These are phyloP conservation scores for Lagerstroemia speciosa DNA, from an alignment of 345 rosid species.

Conservation along the genomic window DNA sequence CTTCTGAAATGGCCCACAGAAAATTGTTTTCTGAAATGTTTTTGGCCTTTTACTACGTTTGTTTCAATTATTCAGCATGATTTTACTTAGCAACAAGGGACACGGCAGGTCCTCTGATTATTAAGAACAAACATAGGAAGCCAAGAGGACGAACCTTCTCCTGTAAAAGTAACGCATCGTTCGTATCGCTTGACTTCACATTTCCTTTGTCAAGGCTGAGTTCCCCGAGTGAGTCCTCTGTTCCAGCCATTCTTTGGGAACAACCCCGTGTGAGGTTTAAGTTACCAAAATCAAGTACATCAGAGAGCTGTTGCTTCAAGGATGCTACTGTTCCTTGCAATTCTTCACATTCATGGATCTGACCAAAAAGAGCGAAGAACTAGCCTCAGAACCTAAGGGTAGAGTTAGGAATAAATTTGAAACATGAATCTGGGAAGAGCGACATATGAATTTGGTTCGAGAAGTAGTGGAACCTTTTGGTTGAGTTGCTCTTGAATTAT, in stretches of 20 bases:
- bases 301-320: conserved; percentile 64
- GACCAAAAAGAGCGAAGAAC: conserved; percentile 4
- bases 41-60: background rate
- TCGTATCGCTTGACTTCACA: conserved; percentile 20
- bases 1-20: too few relatives aligned
- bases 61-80: too few relatives aligned
- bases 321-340: conserved; percentile 54
- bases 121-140: background rate
- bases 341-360: conserved; percentile 70
- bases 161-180: conserved; percentile 25
- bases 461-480: conserved; percentile 49
- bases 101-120: too few relatives aligned
- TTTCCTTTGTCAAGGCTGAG: conserved; percentile 21
- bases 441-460: background rate
- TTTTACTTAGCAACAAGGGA: background rate
- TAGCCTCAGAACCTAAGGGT: background rate
- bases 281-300: conserved; percentile 41
- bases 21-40: too few relatives aligned
- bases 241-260: conserved; percentile 31
- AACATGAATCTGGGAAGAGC: background rate
- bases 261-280: conserved; percentile 21
- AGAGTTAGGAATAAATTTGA: background rate
- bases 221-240: conserved; percentile 22
- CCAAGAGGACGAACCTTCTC: conserved; percentile 38
- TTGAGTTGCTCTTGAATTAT: conserved; percentile 80